A percentile compares a stretch with the other conserved stretches of the same genome.
Conservation (phyloP, 768 basidiomycete species). For the Tulasnella sp. region DNA sequence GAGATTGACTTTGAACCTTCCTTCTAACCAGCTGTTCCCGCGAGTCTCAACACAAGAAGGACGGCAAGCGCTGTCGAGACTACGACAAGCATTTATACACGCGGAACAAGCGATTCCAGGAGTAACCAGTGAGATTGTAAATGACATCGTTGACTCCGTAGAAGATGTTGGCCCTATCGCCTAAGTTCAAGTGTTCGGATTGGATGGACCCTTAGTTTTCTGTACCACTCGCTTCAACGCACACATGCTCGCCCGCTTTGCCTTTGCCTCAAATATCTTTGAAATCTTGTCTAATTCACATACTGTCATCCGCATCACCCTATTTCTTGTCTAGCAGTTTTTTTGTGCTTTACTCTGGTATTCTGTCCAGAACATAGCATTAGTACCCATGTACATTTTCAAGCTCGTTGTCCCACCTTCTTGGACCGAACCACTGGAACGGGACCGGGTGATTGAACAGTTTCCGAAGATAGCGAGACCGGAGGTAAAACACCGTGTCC, state of each 20-base stretch:
- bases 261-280: neutral
- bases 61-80: constrained; percentile 66
- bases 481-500: neutral
- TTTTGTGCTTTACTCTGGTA: neutral
- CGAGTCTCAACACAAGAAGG: constrained; percentile 91
- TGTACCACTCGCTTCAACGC: neutral
- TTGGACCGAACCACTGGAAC: neutral
- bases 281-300: neutral
- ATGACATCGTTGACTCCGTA: constrained; percentile 88
- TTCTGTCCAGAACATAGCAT: neutral
- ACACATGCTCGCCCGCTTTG: neutral
- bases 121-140: constrained; percentile 81
- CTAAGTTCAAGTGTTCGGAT: neutral
- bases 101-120: constrained; percentile 95
- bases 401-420: neutral
- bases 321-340: neutral
- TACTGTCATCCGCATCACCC: neutral
- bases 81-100: constrained; percentile 88
- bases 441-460: neutral
- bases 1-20: neutral
- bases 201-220: neutral
- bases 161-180: constrained; percentile 50
- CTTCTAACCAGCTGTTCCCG: constrained; percentile 58
- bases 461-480: neutral
- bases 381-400: neutral